Base-by-base conservation (phyloP, 176 grass and related monocot genomes). In the Echinochloa phyllopogon region DNA sequence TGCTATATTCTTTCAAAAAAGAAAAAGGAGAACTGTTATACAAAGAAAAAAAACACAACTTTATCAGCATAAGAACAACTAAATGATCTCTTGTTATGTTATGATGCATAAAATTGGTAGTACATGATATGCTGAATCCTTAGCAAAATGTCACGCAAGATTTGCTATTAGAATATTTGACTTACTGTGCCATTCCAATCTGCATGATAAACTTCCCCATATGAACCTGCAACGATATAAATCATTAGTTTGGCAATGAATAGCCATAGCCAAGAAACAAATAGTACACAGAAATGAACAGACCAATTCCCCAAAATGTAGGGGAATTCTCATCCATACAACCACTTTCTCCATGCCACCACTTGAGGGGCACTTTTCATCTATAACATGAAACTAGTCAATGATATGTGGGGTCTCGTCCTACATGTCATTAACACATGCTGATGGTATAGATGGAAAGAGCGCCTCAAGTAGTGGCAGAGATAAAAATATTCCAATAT, bases 131-230 rank as follows among this genome's bases (percentile, higher is more conserved):
- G 45, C 38, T 6, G 36, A 25, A 79, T 44, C 36, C 37, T 37
- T 77, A 81, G 56, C 18, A 78, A 64, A 53, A 58, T 58, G 65
- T 49, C 42, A 80, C 15, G 33, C 8, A 90, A 65, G 21, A 76
- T 55, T 60, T 74, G n/a, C 38, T 63, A 55, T 82, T 69, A 76
- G 77, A 75, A 77, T 79, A 84, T 63, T 84, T 37, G 37, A 87
- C 93, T 96, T 92, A 99, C 93, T 58, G 96, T 99, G 86, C 91
- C 96, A 91, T 99, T 89, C 96, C 93, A 99, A 83, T 99, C 93
- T 82, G 96, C 96, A 80, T 40, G 93, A 96, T 99, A 99, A 38
- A 99, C 96, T 82, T 99, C 96, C 38, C 96, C 96, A 76, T 92
- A 96, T 49, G 96, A 99, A 75, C 96, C 91, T 96, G 81, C 5